A percentile compares a stretch with the other conserved stretches of the same genome.
These are phyloP conservation scores for Xylariales sp. DNA, from an alignment of 2,329 filamentous ascomycete genomes.

Conservation along the genomic window DNA sequence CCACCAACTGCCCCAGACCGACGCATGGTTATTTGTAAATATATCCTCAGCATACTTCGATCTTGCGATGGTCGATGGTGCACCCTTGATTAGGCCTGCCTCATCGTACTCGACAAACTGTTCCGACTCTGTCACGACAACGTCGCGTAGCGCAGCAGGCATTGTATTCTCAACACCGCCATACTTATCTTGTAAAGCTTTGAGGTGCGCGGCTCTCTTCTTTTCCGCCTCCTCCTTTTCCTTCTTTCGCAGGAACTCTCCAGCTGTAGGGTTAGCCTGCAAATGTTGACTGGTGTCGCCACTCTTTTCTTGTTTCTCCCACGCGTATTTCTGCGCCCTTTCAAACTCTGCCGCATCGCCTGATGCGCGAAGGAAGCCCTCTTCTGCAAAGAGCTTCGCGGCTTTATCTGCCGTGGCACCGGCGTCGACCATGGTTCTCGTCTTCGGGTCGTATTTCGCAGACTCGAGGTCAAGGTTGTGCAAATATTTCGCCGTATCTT, in stretches of 20 bases:
- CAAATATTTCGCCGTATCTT: conserved; percentile 97
- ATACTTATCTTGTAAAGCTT: conserved; percentile 83
- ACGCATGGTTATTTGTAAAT: conserved; percentile 88
- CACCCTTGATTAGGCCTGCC: conserved; percentile 88
- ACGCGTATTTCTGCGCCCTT: conserved; percentile 87
- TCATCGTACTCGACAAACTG: conserved; percentile 95
- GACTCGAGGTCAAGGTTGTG: conserved; percentile 95
- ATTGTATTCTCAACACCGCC: conserved; percentile 72
- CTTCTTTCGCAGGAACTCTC: conserved; percentile 84
- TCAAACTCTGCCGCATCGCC: conserved; percentile 96
- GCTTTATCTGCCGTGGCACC: conserved; percentile 84
- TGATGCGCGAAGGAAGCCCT: conserved; percentile 88
- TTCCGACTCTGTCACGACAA: conserved; percentile 83
- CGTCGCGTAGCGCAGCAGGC: conserved; percentile 72
- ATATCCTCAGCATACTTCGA: conserved; percentile 95
- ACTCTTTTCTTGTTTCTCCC: conserved; percentile 90
- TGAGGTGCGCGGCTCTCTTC: conserved; percentile 75
- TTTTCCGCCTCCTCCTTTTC: conserved; percentile 78
- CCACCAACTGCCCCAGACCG: conserved; percentile 99
- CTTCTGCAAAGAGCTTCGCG: conserved; percentile 86
- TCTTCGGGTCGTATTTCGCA: conserved; percentile 98
- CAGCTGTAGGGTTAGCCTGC: conserved; percentile 95
- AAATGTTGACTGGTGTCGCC: conserved; percentile 86
- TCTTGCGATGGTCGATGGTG: conserved; percentile 77
- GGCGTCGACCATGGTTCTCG: conserved; percentile 86